Percentiles rank a stretch among this genome's conserved stretches.
phyloP scores from a whole-genome alignment of 1,284 basidiomycete genomes.

The Xerocomus cyaneibrunnescens region DNA sequence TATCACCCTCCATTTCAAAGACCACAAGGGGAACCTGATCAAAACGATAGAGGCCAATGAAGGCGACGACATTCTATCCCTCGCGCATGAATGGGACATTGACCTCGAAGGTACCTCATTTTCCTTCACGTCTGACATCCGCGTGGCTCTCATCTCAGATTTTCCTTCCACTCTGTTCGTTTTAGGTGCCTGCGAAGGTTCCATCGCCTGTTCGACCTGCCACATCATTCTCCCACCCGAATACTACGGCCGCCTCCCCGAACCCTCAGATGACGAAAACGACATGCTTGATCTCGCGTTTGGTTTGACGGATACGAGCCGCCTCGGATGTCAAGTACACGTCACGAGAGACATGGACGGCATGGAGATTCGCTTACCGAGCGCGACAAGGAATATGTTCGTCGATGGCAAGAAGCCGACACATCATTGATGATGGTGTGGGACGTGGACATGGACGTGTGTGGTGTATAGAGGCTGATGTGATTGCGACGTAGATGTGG shows the following conservation, averaged over 20 bases:
- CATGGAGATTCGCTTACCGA: slow-evolving; percentile 82
- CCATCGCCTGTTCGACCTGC: slow-evolving; percentile 96
- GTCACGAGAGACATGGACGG: slow-evolving; percentile 85
- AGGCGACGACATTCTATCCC: slow-evolving; percentile 88
- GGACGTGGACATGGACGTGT: not conserved
- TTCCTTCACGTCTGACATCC: too few species aligned
- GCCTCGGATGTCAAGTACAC: slow-evolving; percentile 82
- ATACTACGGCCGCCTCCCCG: slow-evolving; percentile 82
- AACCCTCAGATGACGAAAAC: slow-evolving; percentile 97
- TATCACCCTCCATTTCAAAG: slow-evolving; percentile 87
- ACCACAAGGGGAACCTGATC: slow-evolving; percentile 79
- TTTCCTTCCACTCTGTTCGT: not conserved
- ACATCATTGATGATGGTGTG: slow-evolving; percentile 38
- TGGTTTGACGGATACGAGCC: slow-evolving; percentile 91
- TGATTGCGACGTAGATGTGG: not conserved
- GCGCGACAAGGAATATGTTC: slow-evolving; percentile 97
- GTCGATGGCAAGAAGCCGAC: slow-evolving; percentile 71
- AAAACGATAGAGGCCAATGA: slow-evolving; percentile 92
- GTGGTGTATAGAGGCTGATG: not conserved
- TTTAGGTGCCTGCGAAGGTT: slow-evolving; percentile 93
- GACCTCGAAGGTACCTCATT: slow-evolving; percentile 85
- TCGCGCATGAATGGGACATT: slow-evolving; percentile 96
- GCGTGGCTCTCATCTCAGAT: not conserved
- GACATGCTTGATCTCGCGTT: slow-evolving; percentile 99
- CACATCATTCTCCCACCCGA: slow-evolving; percentile 89